Percentiles rank a stretch among this genome's conserved stretches.
Conservation (phyloP, 2,329 filamentous ascomycete species). For the Colletotrichum liaoningense region DNA sequence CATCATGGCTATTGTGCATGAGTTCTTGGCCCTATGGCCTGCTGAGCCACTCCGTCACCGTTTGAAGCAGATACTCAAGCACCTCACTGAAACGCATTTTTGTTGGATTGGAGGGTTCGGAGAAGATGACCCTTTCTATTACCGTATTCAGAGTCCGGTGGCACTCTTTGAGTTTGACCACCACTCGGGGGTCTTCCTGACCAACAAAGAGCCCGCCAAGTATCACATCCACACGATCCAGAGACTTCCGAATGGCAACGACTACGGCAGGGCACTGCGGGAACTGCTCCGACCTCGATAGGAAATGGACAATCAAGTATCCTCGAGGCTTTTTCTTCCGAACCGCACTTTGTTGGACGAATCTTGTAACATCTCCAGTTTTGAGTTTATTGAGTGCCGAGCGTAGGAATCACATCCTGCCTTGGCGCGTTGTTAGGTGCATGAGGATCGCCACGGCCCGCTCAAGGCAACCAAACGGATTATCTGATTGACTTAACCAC, state of each 20-base stretch:
- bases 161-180: conserved; percentile 83
- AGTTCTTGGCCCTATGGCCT: not conserved
- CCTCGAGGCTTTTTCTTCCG: not conserved
- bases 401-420: not conserved
- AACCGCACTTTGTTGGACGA: not conserved
- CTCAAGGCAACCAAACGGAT: not conserved
- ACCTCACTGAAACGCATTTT: too few relatives aligned
- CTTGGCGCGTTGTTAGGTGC: not conserved
- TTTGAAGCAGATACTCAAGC: conserved; percentile 45
- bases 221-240: conserved; percentile 84
- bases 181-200: conserved; percentile 81
- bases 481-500: not conserved
- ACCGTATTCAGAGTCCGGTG: conserved; percentile 80
- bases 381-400: not conserved
- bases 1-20: not conserved
- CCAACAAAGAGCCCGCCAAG: conserved; percentile 77
- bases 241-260: conserved; percentile 78
- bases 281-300: conserved; percentile 43
- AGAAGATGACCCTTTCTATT: conserved; percentile 64
- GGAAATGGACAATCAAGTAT: not conserved
- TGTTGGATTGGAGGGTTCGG: too few relatives aligned
- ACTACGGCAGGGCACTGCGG: conserved; percentile 73
- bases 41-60: conserved; percentile 45
- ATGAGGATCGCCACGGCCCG: not conserved
- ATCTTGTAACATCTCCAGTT: not conserved